Evolutionary conservation across 192 early-diverging fungal genomes (phyloP), one percentile per base, ranked within the genome.

Genomic region (Chytriomyces confervae): DNA sequence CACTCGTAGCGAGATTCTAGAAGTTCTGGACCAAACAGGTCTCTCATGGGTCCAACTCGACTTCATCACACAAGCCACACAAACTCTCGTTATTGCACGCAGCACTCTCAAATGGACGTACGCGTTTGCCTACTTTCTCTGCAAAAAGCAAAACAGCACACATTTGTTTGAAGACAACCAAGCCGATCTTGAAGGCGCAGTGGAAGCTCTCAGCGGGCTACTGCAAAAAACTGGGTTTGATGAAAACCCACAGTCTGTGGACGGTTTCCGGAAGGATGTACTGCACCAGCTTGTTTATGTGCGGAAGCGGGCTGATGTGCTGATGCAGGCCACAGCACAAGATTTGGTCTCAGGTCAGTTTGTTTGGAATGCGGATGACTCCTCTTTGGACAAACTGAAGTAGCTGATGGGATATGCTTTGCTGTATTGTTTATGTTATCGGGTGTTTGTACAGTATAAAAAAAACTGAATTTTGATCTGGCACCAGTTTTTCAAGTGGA

Each of bases 21-120:
- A 93, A 80, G 92, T 99, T 89, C 98, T 98, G 84, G 86, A 91
- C 50, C 89, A 91, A 2, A 91, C 93, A 43, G 90, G 92, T 23
- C 84, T 98, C 61, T 94, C 93, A 16, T 99, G 96, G 97, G 97
- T 98, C 75, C 95, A 99, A 84, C 96, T 97, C 3, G 96, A 99
- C 85, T 99, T 99, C 78, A 82, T 99, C 44, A 91, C 90, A 66
- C 92, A 92, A 53, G 97, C 97, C 5, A 96, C 95, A 46, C 95
- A 96, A 77, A 92, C 93, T 0, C 88, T 98, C 36, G 87, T 95
- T 7, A 81, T 93, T 65, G 94, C 95, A 75, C 94, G 98, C 77
- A 91, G 85, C 79, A 97, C 95, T 0, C 87, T 99, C 27, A 97
- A 95, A 77, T 99, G 98, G 98, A 96, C 97, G 0, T 99, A 98